These are phyloP conservation scores for Lizonia empirigonia DNA, from an alignment of 2,329 filamentous ascomycete genomes.

Conservation along the genomic window DNA sequence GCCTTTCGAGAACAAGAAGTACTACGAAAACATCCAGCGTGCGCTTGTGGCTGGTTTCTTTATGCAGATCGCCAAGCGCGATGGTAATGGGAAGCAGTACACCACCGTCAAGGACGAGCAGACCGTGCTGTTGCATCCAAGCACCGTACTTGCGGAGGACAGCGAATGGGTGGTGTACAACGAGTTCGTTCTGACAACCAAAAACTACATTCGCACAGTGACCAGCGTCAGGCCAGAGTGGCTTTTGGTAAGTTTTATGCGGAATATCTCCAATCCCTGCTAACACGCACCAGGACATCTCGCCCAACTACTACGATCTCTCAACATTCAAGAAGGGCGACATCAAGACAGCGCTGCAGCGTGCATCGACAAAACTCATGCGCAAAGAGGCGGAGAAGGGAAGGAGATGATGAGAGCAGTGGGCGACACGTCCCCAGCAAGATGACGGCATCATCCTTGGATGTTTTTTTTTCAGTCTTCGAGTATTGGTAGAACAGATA, in stretches of 20 bases:
- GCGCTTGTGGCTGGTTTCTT: slow-evolving; percentile 95
- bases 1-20: slow-evolving; percentile 91
- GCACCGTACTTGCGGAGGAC: slow-evolving; percentile 84
- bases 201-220: slow-evolving; percentile 96
- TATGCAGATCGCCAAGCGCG: slow-evolving; percentile 98
- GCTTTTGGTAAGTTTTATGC: slow-evolving; percentile 71
- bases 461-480: too few species aligned
- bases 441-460: too few species aligned
- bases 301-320: slow-evolving; percentile 89
- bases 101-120: slow-evolving; percentile 97
- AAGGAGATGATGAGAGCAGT: slow-evolving; percentile 8
- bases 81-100: slow-evolving; percentile 86
- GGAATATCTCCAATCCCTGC: background rate
- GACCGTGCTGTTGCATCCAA: slow-evolving; percentile 89
- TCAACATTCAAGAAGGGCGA: slow-evolving; percentile 82
- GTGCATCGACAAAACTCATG: slow-evolving; percentile 60
- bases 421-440: too few species aligned
- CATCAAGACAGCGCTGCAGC: slow-evolving; percentile 70
- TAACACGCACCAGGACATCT: slow-evolving; percentile 72
- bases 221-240: slow-evolving; percentile 92
- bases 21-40: slow-evolving; percentile 95
- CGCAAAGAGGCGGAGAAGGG: slow-evolving; percentile 54
- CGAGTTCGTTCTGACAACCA: slow-evolving; percentile 95
- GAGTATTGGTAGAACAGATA: too few species aligned
- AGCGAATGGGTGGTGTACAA: slow-evolving; percentile 98